Evolutionary conservation across 805 yeast species (phyloP), one percentile per base, ranked within the genome.

Genomic region (Metschnikowia hibisci): DNA sequence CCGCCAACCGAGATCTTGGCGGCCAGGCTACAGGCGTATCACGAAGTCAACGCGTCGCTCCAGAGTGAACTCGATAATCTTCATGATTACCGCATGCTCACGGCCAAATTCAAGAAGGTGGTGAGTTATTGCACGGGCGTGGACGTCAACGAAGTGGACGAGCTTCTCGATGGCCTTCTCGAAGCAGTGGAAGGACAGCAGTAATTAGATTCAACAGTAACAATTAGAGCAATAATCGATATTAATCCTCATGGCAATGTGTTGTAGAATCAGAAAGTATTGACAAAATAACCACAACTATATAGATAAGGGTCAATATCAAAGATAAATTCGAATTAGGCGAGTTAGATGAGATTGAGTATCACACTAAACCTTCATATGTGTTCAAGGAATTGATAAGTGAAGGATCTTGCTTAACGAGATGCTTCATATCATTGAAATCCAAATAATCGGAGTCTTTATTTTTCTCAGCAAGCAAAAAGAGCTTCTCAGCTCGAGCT

Each of bases 111-210:
- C 67, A 82, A 93, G 55, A 76, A 86, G 54, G 96, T 91, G 13
- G 89, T 91, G 29, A 81, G 96, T 22, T 71, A 88, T 40, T 90
- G 98, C 68, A 85, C 96, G 3, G 93, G 93, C 20, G 91, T 88
- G 22, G 89, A 81, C 36, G 86, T 84, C 42, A 78, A 76, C 41
- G 83, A 81, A 49, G 95, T 93, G 26, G 96, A 87, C 60, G 77
- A 74, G 42, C 74, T 93, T 54, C 72, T 91, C 39, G 93, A 87
- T 51, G 95, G 91, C 4, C 72, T 91, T 39, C 78, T 93, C 26
- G 85, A 83, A 56, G 96, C 96, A 14, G 96, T 91, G 5, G 96
- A 90, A 50, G 84, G 91, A 48, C 75, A 69, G 46, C 70, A 64
- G 44, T 66, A 42, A 40, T n/a, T 14, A 22, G 30, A 27, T 11